Evolutionary conservation across 2,329 filamentous ascomycete genomes (phyloP).

Genomic region (Apiospora marii): DNA sequence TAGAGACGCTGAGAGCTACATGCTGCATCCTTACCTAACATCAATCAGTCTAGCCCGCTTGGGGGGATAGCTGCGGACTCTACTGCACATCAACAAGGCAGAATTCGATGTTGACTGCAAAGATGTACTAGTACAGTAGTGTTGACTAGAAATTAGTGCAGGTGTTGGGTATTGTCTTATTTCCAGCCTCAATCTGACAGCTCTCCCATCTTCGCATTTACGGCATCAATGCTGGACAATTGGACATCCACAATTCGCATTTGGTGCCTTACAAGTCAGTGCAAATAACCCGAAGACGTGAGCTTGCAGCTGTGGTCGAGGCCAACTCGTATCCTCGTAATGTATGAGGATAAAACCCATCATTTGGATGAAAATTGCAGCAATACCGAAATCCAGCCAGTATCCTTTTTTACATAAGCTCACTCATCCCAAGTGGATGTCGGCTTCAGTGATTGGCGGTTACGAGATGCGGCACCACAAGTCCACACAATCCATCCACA

Average conservation of each 20-base stretch:
- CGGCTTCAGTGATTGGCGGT: not conserved
- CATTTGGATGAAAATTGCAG: not conserved
- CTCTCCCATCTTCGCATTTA: not conserved
- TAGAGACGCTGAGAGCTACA: not conserved
- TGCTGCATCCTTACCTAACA: not conserved
- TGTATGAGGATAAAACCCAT: not conserved
- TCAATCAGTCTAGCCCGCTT: not conserved
- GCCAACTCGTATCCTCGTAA: not conserved
- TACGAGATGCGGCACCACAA: constrained; percentile 2
- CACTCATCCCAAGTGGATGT: constrained; percentile 3
- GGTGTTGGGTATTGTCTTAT: not conserved
- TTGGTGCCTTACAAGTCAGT: not conserved
- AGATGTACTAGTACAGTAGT: not conserved
- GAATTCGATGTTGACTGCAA: constrained; percentile 4
- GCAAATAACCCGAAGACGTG: not conserved
- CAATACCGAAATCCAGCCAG: not conserved
- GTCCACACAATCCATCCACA: constrained; percentile 16
- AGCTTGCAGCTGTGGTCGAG: not conserved
- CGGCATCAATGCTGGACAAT: constrained; percentile 1
- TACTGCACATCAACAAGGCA: constrained; percentile 11
- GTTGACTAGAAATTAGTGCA: constrained; percentile 6
- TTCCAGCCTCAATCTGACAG: constrained; percentile 15
- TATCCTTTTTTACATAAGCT: constrained; percentile 16
- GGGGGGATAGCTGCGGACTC: constrained; percentile 9
- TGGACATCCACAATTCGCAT: not conserved